Conservation (phyloP, 164 flowering plant genomes). For the Cinnamomum chago region DNA sequence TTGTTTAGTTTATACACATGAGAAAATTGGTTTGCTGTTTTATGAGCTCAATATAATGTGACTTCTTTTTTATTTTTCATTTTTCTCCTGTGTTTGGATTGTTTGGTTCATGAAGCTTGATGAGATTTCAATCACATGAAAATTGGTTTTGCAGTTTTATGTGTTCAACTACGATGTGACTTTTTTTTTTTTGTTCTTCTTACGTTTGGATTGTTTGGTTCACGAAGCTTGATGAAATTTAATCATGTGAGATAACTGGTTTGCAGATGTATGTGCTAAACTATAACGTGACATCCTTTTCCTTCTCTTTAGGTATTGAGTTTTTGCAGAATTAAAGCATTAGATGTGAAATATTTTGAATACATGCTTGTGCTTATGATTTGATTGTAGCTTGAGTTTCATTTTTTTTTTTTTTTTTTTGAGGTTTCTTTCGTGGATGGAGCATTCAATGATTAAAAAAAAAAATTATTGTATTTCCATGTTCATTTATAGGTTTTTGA, state of each 20-base stretch:
- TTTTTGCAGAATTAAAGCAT: background rate
- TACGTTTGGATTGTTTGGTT: too few species aligned
- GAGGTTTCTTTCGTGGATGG: background rate
- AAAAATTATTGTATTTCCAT: too few species aligned
- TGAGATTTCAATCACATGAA: too few species aligned
- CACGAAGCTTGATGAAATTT: too few species aligned
- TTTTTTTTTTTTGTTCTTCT: rapidly evolving
- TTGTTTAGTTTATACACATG: background rate
- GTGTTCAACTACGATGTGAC: too few species aligned
- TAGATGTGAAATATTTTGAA: background rate
- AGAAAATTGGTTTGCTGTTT: background rate
- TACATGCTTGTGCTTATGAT: background rate
- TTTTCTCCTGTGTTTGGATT: too few species aligned
- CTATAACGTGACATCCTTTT: background rate
- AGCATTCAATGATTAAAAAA: too few species aligned
- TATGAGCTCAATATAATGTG: background rate
- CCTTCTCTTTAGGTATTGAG: background rate
- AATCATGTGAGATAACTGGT: too few species aligned
- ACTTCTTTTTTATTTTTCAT: background rate
- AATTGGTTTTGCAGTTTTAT: too few species aligned
- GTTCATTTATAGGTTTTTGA: too few species aligned
- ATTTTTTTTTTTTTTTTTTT: too few species aligned
- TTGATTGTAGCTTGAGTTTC: background rate
- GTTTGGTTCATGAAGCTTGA: too few species aligned
- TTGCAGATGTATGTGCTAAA: background rate